phyloP scores from a whole-genome alignment of 345 rosid genomes.

The Hibiscus syriacus region DNA sequence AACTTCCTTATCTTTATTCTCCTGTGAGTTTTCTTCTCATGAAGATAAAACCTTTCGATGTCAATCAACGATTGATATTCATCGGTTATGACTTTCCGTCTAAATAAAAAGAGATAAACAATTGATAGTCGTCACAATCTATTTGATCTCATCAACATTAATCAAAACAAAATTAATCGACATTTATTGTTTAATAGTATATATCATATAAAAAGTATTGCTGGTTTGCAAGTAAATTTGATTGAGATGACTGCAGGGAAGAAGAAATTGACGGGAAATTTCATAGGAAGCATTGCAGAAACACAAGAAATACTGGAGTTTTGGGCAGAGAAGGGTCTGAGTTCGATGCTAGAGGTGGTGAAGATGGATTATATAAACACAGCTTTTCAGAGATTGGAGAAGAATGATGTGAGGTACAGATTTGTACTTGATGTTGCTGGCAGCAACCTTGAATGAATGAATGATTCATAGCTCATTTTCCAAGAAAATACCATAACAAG shows the following conservation, averaged over 20 bases:
- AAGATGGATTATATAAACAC: conserved; percentile 43
- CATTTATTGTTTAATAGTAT: too few relatives aligned
- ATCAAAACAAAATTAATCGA: neutral
- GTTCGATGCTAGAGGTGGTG: conserved; percentile 46
- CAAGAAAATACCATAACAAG: neutral
- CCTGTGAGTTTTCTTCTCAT: too few relatives aligned
- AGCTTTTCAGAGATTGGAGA: conserved; percentile 54
- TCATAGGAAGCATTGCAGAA: conserved; percentile 57
- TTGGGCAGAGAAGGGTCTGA: conserved; percentile 48
- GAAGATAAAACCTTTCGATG: too few relatives aligned
- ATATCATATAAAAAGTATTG: too few relatives aligned
- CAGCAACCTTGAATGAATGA: conserved; percentile 37
- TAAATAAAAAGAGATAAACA: too few relatives aligned
- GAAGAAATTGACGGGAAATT: conserved; percentile 50
- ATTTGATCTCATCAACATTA: too few relatives aligned
- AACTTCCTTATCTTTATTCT: too few relatives aligned
- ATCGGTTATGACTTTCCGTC: too few relatives aligned
- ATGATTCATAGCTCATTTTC: neutral
- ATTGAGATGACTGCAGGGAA: conserved; percentile 31
- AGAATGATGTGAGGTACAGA: conserved; percentile 56
- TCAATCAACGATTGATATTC: too few relatives aligned
- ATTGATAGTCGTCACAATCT: too few relatives aligned
- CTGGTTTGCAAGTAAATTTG: too few relatives aligned
- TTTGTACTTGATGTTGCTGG: conserved; percentile 56
- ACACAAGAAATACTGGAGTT: conserved; percentile 42